These are phyloP conservation scores for Datisca glomerata DNA, from an alignment of 306 rosid species.

Conservation along the genomic window DNA sequence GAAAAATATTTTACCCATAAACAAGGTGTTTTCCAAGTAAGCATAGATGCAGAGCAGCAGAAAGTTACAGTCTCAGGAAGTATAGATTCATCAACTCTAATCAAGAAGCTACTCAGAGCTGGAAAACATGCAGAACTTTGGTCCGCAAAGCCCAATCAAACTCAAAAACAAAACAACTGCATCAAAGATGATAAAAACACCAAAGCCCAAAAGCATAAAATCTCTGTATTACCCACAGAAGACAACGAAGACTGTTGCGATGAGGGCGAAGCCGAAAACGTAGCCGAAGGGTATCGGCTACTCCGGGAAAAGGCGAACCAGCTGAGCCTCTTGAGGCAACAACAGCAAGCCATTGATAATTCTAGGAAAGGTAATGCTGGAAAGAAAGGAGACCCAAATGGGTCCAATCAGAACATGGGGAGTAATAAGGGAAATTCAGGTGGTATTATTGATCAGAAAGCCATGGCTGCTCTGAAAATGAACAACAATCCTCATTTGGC, in stretches of 20 bases:
- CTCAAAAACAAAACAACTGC: constrained; percentile 45
- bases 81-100: constrained; percentile 63
- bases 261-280: constrained; percentile 37
- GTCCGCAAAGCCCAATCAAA: constrained; percentile 44
- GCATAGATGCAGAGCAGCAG: constrained; percentile 68
- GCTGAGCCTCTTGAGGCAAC: constrained; percentile 41
- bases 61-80: constrained; percentile 71
- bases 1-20: not conserved
- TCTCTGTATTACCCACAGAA: constrained; percentile 34
- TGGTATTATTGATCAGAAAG: constrained; percentile 46
- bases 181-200: constrained; percentile 37
- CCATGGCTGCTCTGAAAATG: constrained; percentile 54
- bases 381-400: constrained; percentile 29
- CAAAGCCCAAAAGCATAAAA: constrained; percentile 30
- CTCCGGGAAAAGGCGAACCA: constrained; percentile 43
- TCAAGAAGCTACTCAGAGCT: constrained; percentile 59
- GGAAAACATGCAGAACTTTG: constrained; percentile 82
- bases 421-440: constrained; percentile 22
- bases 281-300: constrained; percentile 31
- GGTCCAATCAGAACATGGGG: constrained; percentile 38
- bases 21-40: constrained; percentile 80
- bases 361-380: constrained; percentile 23
- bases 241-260: constrained; percentile 26
- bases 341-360: constrained; percentile 20
- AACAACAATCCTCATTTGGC: constrained; percentile 37